Evolutionary conservation across 2,329 filamentous ascomycete genomes (phyloP).

Genomic region (Ophiocordyceps camponoti-rufipedis): DNA sequence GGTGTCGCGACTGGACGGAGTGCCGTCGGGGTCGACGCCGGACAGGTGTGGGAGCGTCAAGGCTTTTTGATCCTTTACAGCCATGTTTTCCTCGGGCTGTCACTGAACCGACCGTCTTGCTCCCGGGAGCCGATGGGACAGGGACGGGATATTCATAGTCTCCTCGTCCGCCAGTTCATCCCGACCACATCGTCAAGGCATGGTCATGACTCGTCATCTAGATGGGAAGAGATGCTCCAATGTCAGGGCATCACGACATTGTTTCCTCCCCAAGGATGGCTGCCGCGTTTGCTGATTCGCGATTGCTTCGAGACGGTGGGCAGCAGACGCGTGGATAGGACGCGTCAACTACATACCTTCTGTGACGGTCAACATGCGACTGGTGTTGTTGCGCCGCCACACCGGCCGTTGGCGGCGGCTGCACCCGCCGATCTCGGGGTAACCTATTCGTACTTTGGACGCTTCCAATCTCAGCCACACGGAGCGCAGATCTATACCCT

Average conservation of each 20-base stretch:
- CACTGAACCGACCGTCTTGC: too few species aligned
- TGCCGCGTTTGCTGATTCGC: conserved; percentile 1
- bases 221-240: neutral
- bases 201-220: neutral
- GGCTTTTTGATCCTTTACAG: neutral
- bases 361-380: too few species aligned
- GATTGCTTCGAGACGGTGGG: neutral
- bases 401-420: too few species aligned
- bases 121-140: neutral
- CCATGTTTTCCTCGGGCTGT: neutral
- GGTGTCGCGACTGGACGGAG: conserved; percentile 1
- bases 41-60: neutral
- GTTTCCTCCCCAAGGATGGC: neutral
- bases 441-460: neutral
- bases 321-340: too few species aligned
- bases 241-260: too few species aligned
- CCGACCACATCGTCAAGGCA: neutral
- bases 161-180: neutral
- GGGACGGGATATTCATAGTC: neutral
- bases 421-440: too few species aligned
- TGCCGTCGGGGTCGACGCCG: neutral
- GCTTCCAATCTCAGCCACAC: neutral
- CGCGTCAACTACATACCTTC: too few species aligned
- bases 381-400: too few species aligned
- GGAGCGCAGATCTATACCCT: neutral